Conservation (phyloP, 495 filamentous ascomycete species). For the Talaromyces liani region DNA sequence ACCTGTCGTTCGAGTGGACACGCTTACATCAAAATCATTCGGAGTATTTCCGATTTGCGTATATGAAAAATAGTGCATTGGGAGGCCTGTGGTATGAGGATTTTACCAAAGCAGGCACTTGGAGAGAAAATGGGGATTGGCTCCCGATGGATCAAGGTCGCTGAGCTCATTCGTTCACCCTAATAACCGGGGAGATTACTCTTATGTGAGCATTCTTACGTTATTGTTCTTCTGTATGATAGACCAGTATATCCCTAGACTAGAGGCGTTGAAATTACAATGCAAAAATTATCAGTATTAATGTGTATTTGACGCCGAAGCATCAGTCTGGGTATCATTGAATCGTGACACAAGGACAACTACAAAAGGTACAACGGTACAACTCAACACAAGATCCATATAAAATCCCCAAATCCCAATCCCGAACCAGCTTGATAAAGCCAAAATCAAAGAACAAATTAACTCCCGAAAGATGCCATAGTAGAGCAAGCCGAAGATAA, state of each 20-base stretch:
- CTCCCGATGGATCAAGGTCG: conserved; percentile 3
- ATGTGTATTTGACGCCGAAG: background rate
- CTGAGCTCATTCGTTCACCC: background rate
- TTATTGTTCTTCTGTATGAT: background rate
- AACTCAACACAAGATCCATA: background rate
- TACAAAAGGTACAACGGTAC: background rate
- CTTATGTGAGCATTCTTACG: background rate
- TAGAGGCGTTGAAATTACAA: background rate
- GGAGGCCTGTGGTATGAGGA: conserved; percentile 58
- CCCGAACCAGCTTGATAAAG: background rate
- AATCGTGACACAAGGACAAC: background rate
- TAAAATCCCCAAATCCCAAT: background rate
- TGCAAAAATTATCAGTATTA: background rate
- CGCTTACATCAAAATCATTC: conserved; percentile 35
- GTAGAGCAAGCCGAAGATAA: background rate
- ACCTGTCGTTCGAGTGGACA: conserved; percentile 34
- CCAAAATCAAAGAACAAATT: background rate
- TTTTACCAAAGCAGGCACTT: conserved; percentile 69
- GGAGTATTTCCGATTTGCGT: conserved; percentile 80
- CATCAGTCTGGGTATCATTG: background rate
- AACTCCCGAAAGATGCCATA: background rate
- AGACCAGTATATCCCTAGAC: background rate
- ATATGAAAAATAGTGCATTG: conserved; percentile 43
- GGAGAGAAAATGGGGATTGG: conserved; percentile 59
- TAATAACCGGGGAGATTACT: background rate